Conservation (phyloP, 371 early-diverging fungal species). For the Mucor velutinosus region DNA sequence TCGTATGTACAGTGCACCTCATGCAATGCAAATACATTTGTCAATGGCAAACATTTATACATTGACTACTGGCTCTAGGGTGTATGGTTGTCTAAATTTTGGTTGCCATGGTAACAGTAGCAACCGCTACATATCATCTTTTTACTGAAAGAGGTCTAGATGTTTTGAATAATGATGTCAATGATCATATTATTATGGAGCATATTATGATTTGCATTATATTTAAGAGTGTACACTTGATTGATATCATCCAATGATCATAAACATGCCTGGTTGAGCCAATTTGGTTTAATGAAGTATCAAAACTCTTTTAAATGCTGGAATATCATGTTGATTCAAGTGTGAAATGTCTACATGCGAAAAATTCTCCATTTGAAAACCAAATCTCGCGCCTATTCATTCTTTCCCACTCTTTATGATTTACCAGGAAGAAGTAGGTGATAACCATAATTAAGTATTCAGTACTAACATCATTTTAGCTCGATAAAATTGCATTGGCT, state of each 20-base stretch:
- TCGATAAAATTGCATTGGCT: constrained; percentile 9
- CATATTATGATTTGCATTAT: too few species aligned
- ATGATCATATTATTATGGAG: too few species aligned
- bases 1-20: not conserved
- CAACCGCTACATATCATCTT: not conserved
- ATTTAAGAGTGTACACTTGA: not conserved
- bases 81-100: not conserved
- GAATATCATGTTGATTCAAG: not conserved
- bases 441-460: not conserved
- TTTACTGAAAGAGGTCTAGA: too few species aligned
- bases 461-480: not conserved
- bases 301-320: not conserved
- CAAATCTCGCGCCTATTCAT: not conserved
- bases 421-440: not conserved
- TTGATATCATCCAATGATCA: not conserved
- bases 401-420: not conserved
- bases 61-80: not conserved
- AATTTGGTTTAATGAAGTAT: not conserved
- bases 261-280: too few species aligned
- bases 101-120: not conserved
- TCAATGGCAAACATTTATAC: not conserved
- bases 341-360: not conserved
- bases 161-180: too few species aligned
- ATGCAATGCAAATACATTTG: not conserved
- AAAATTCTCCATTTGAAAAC: not conserved